Base-by-base conservation (phyloP, 495 filamentous ascomycete genomes). In the Aspergillus baeticus region DNA sequence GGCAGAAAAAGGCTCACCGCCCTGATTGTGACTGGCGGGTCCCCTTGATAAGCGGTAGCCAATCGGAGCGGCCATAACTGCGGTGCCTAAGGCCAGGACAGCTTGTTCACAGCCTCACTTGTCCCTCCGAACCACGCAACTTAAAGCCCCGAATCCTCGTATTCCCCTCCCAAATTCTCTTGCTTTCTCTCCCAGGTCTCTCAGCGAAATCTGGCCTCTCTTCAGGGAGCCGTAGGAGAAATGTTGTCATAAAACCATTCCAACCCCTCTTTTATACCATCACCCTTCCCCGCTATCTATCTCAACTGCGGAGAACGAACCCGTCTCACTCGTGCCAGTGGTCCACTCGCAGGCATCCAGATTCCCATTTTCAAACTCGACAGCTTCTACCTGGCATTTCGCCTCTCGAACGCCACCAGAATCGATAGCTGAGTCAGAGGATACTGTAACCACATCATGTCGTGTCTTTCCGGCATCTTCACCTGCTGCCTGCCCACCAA, bases 41-140 rank as follows among this genome's bases (percentile, higher is more conserved):
- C 26, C 26, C 26, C 20, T 15, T 15, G 42, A 51, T 51, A 31
- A 43, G 26, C 14, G 3, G 15, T 17, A 43, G 46, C 62, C 60
- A 63, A 68, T 68, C 51, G 63, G 29, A 18, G 20, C 17, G 18
- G 26, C 6, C 13, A n/a, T 44, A 51, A 69, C 58, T 55, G 23
- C 54, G 63, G 51, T 69, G 67, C 67, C 67, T 69, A 55, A 54
- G 51, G 51, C 36, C 10, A 41, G 29, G 46, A 45, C 38, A 52
- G 49, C 48, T 51, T 34, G 23, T 42, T 56, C 51, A 47, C 42
- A 42, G 56, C 57, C 49, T 22, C 49, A 43, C 35, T 46, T 37
- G 39, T 8, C n/a, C 52, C n/a, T 48, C 20, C 23, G 33, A 26
- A 36, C 43, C 22, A n/a, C 10, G 14, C 29, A 23, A 21, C 20